Evolutionary conservation across 1,284 basidiomycete species (phyloP).

Genomic region (Chalciporus sp.): DNA sequence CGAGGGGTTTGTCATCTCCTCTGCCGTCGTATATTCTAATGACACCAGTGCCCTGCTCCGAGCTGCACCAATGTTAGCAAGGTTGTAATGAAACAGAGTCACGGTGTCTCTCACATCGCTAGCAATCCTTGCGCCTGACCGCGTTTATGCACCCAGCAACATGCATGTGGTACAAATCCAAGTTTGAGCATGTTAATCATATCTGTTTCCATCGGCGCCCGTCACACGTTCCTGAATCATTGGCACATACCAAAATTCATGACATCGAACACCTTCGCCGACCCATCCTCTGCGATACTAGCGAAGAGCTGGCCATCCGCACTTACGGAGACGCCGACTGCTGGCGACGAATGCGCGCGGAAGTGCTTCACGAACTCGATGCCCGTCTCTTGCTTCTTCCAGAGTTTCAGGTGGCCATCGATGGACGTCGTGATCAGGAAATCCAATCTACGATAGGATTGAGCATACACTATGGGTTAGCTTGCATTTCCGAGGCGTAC

Average conservation of each 20-base stretch:
- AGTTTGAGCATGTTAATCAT: constrained; percentile 99
- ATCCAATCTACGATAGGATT: constrained; percentile 63
- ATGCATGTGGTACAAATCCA: constrained; percentile 80
- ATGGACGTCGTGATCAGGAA: constrained; percentile 94
- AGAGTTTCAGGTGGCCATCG: constrained; percentile 96
- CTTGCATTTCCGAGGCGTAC: constrained; percentile 44
- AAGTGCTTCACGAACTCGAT: constrained; percentile 96
- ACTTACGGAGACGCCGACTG: constrained; percentile 84
- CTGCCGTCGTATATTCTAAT: constrained; percentile 94
- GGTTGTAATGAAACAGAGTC: neutral
- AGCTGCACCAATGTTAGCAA: constrained; percentile 48
- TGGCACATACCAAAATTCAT: constrained; percentile 82
- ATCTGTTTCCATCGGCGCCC: constrained; percentile 52
- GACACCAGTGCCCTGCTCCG: constrained; percentile 73
- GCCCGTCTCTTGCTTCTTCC: constrained; percentile 95
- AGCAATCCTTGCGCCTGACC: constrained; percentile 88
- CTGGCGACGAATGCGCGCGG: constrained; percentile 85
- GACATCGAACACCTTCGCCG: constrained; percentile 95
- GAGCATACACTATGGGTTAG: neutral
- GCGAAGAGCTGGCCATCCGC: constrained; percentile 93
- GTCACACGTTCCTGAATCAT: neutral
- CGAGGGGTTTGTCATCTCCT: constrained; percentile 77
- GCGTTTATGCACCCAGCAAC: constrained; percentile 91
- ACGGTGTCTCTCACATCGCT: constrained; percentile 66
- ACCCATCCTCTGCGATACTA: constrained; percentile 83